Base-by-base conservation (phyloP, 176 grass and related monocot genomes). In the Canna indica region DNA sequence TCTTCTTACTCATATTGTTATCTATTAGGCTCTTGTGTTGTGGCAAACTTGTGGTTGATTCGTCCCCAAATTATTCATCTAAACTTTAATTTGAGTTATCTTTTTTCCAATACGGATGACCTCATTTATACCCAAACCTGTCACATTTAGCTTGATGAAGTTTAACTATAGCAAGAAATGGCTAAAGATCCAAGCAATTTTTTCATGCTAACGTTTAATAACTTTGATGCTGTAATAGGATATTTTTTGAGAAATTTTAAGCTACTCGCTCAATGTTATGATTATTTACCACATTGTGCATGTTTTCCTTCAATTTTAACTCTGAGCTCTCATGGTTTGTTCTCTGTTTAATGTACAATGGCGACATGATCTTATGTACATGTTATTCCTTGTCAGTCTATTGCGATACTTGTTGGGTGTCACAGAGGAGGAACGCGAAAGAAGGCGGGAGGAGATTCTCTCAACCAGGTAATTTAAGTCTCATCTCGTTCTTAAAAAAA, bases 381-480 rank as follows among this genome's bases (percentile, higher is more conserved):
- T 41, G 16, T 3, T 38, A 39, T 53, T 53, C 47, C 47, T 29
- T 68, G 76, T 57, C 82, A 99, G 94, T 83, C 81, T 99, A 77
- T 38, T 88, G 85, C 82, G 89, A 16, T 93, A 99, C 85, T 83
- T 99, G 36, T 35, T 88, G 82, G 89, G 84, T 70, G 80, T 99
- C 48, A 90, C 94, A 0, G 82, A 90, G 5, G 94, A 87, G 73
- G 94, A 99, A 78, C 89, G 89, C 11, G 80, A 99, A 69, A 90
- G 45, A 72, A 85, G 94, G 42, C 89, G 94, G 26, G 94, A 90
- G 84, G 94, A 93, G 76, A 93, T 99, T 82, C 73, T 99, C 33
- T 87, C 94, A 68, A 93, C 89, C 31, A 86, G 84, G 94, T 93
- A 82, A 18, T 28, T 69, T 3, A 7, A 46, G 38, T 69, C 47